Evolutionary conservation across 371 early-diverging fungal species (phyloP).

Genomic region (Hamiltosporidium tvaerminnensis): DNA sequence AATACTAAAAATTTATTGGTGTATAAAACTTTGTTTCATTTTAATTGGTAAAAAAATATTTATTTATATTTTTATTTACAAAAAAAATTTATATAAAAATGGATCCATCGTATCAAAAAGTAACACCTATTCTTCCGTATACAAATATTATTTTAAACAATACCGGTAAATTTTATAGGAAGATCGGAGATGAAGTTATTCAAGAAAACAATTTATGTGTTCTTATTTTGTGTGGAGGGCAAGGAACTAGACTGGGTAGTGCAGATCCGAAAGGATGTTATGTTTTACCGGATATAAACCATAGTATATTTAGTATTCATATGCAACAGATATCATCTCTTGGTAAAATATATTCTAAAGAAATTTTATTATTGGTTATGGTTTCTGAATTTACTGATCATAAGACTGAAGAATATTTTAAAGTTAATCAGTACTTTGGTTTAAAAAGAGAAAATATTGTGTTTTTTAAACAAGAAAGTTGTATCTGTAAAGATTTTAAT

Average conservation of each 20-base stretch:
- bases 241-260: slow-evolving; percentile 46
- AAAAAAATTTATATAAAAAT: too few relatives aligned
- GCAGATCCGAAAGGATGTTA: slow-evolving; percentile 45
- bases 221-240: slow-evolving; percentile 45
- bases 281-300: slow-evolving; percentile 11
- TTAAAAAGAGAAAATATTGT: slow-evolving; percentile 19
- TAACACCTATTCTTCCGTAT: too few relatives aligned
- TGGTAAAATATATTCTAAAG: slow-evolving; percentile 11
- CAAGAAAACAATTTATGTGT: not conserved
- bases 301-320: slow-evolving; percentile 36
- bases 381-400: slow-evolving; percentile 36
- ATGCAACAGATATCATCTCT: slow-evolving; percentile 23
- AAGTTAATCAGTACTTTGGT: slow-evolving; percentile 14
- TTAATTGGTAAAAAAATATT: too few relatives aligned
- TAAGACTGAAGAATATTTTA: slow-evolving; percentile 35
- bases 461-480: slow-evolving; percentile 42
- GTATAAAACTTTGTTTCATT: too few relatives aligned
- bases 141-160: not conserved
- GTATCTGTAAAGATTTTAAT: slow-evolving; percentile 22
- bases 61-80: too few relatives aligned
- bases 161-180: not conserved
- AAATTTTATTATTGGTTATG: slow-evolving; percentile 43
- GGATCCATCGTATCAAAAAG: too few relatives aligned
- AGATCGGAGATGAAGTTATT: not conserved
- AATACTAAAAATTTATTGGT: too few relatives aligned